These are phyloP conservation scores for Lizonia empirigonia DNA, from an alignment of 2,329 filamentous ascomycete species.

Conservation along the genomic window DNA sequence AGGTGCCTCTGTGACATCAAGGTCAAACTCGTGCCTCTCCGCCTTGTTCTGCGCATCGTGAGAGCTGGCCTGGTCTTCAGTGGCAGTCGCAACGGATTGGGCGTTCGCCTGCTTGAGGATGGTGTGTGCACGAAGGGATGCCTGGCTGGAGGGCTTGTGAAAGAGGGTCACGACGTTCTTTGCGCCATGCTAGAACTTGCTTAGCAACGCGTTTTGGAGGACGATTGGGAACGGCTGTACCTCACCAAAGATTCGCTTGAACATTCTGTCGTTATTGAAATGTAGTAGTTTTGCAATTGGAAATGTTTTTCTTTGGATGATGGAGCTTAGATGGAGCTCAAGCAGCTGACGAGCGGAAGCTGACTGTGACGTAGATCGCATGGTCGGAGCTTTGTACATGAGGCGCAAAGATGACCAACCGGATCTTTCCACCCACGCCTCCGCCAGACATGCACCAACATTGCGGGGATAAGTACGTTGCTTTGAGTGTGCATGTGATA, in stretches of 20 bases:
- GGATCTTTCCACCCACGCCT: conserved; percentile 8
- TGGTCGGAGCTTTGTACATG: conserved; percentile 20
- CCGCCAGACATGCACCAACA: not conserved
- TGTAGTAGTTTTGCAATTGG: conserved; percentile 1
- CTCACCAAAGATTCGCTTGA: conserved; percentile 56
- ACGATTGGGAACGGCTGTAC: conserved; percentile 31
- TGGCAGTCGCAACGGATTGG: conserved; percentile 69
- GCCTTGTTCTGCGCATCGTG: conserved; percentile 64
- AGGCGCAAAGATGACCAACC: conserved; percentile 15
- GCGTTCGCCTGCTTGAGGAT: conserved; percentile 82
- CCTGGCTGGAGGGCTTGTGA: conserved; percentile 76
- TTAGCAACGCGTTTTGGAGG: conserved; percentile 18
- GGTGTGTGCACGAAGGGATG: conserved; percentile 74
- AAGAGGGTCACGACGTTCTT: conserved; percentile 93
- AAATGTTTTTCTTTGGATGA: conserved; percentile 18
- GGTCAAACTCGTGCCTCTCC: conserved; percentile 75
- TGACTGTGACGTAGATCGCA: conserved; percentile 36
- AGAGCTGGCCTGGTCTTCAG: conserved; percentile 74
- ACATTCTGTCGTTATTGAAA: conserved; percentile 40
- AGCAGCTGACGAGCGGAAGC: conserved; percentile 29
- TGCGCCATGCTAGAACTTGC: conserved; percentile 48
- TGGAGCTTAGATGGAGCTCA: conserved; percentile 23
- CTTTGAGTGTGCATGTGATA: not conserved
- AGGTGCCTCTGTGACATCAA: conserved; percentile 78
- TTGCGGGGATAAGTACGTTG: conserved; percentile 9